Evolutionary conservation across 177 flowering plant genomes (phyloP), one percentile per base, ranked within the genome.

Genomic region (Vitis hybrid): DNA sequence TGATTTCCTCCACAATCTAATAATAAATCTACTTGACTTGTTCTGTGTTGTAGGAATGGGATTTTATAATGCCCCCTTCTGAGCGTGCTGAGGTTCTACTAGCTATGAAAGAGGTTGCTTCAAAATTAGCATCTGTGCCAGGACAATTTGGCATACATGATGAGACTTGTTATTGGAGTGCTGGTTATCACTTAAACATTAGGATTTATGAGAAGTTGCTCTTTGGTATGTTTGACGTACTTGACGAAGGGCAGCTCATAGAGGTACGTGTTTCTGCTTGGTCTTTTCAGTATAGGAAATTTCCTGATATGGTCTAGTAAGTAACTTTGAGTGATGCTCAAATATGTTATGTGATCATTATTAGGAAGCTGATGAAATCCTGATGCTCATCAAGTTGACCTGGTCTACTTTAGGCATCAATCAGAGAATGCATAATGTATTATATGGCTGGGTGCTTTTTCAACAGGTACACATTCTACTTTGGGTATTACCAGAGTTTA

Each of bases 351-450:
- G 72, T 70, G 65, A 34, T 71, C 12, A 49, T 45, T 80, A 17
- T 64, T 78, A 92, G 98, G 96, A 87, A 81, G 85, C 83, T 39
- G 88, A 87, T 70, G 89, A 84, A 57, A 59, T 88, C 55, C 77
- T 90, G 56, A 71, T 30, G 62, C 73, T 83, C 66, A 72, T 90
- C 65, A 89, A 82, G 75, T 70, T 85, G 71, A 90, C 89, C 11
- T 93, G 98, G 98, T 64, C 88, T 69, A 75, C 80, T 69, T 75
- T 93, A 51, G 98, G 98, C 62, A 89, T 93, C 70, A 88, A 91
- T 65, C 78, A 79, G 76, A 84, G 79, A 73, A 73, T 89, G 60
- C 97, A 93, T 69, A 54, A 79, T 78, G 85, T 84, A 21, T 64
- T 93, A 61, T 88, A 79, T 79, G 89, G 83, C 14, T 93, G 97